These are phyloP conservation scores for Starmerella vaccinii DNA, from an alignment of 805 yeast species.

Conservation along the genomic window DNA sequence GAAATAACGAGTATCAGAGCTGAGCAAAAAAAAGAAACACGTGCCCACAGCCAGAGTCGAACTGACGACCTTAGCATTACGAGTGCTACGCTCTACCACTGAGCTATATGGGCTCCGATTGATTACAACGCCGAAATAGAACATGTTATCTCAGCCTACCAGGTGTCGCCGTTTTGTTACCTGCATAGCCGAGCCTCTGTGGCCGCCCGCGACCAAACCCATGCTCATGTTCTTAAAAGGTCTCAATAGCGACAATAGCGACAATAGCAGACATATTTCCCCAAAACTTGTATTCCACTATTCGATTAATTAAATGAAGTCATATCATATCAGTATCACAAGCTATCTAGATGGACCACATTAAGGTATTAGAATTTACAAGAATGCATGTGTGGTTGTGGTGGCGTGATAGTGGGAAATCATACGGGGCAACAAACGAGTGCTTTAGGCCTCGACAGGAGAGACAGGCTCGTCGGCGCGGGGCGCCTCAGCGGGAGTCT, in stretches of 20 bases:
- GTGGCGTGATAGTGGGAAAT: not conserved
- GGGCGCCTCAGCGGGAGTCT: not conserved
- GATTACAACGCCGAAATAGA: not conserved
- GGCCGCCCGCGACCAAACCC: no score
- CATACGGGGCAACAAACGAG: not conserved
- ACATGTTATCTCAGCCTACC: no score
- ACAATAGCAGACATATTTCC: not conserved
- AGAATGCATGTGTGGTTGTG: not conserved
- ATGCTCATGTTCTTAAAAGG: no score
- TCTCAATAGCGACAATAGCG: no score
- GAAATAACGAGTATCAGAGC: not conserved
- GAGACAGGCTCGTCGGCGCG: not conserved
- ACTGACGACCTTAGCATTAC: slow-evolving; percentile 25
- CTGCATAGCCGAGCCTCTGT: not conserved
- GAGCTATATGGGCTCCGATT: slow-evolving; percentile 22
- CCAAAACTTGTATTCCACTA: not conserved
- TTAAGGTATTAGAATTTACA: slow-evolving; percentile 4
- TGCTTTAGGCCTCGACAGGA: not conserved
- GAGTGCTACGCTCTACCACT: slow-evolving; percentile 26
- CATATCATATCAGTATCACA: not conserved
- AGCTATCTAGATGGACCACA: not conserved
- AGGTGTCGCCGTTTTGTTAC: not conserved
- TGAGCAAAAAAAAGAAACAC: not conserved
- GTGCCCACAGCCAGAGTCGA: slow-evolving; percentile 25
- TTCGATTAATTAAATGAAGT: no score